Base-by-base conservation (phyloP, 106 monocot species). In the Chionographis japonica region DNA sequence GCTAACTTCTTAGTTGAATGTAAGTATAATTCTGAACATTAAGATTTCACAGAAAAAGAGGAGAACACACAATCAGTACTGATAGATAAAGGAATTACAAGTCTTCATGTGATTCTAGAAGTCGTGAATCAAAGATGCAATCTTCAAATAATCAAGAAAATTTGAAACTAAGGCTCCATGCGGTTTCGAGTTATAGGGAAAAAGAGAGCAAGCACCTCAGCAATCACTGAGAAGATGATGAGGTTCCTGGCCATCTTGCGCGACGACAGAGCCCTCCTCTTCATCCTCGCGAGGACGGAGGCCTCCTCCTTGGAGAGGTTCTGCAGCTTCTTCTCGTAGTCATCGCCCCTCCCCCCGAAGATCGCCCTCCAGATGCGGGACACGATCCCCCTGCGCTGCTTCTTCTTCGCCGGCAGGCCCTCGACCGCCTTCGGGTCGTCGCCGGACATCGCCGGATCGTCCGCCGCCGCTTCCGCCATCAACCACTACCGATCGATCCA, bases 261-360 rank as follows among this genome's bases (percentile, higher is more conserved):
- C 49, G 86, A 84, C 12, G 63, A 10, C 41, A 78, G 77, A 12
- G 89, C 89, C 68, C 95, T 83, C 55, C 75, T 56, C 78, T 83
- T 84, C 77, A 89, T 80, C 76, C 88, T 74, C 37, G 81, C 63
- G 52, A 80, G 84, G 43, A 95, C 82, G 6, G 78, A 42, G 0
- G 83, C 81, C 82, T 95, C 95, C 82, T 92, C 91, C 80, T 87
- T 95, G 43, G 95, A 89, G 61, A 95, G 60, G 72, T 84, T 71
- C 84, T 92, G 68, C 64, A 95, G 74, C 77, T 77, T 69, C 78
- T 86, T 92, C 92, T 89, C 95, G 54, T 69, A 83, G 46, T 83
- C 82, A 58, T 83, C 81, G 51, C 75, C 74, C 35, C 77, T 73
- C 76, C 72, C 54, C 14, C 87, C 78, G 39, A 92, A 85, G 12